A percentile compares a stretch with the other conserved stretches of the same genome.
These are phyloP conservation scores for Endocalyx cinctus DNA, from an alignment of 2,329 filamentous ascomycete species.

Conservation along the genomic window DNA sequence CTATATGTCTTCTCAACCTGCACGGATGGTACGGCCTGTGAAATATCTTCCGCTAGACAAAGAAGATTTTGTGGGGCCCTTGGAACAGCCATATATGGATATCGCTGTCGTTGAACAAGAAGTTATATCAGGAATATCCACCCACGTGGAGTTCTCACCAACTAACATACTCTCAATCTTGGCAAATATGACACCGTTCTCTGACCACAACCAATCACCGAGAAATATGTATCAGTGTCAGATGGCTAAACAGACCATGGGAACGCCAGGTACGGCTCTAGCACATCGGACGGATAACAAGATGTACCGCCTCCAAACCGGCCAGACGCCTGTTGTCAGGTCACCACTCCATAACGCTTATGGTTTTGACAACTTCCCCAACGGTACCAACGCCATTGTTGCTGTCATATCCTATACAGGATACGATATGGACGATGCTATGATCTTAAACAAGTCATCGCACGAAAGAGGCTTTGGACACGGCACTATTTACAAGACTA, in stretches of 20 bases:
- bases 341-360: slow-evolving; percentile 93
- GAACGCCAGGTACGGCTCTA: slow-evolving; percentile 82
- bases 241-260: slow-evolving; percentile 99
- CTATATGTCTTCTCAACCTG: slow-evolving; percentile 83
- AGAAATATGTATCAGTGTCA: slow-evolving; percentile 99
- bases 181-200: slow-evolving; percentile 98
- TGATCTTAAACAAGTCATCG: slow-evolving; percentile 97
- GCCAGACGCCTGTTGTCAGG: slow-evolving; percentile 90
- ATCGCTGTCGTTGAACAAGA: slow-evolving; percentile 90
- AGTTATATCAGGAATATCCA: slow-evolving; percentile 80
- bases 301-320: slow-evolving; percentile 87
- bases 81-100: slow-evolving; percentile 97
- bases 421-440: slow-evolving; percentile 99
- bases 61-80: slow-evolving; percentile 83
- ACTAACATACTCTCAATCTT: slow-evolving; percentile 97
- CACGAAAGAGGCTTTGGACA: slow-evolving; percentile 95
- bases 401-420: slow-evolving; percentile 98
- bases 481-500: slow-evolving; percentile 96
- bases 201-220: slow-evolving; percentile 96
- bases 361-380: slow-evolving; percentile 96
- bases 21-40: slow-evolving; percentile 85
- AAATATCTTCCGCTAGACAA: slow-evolving; percentile 86
- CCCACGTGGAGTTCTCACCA: slow-evolving; percentile 88
- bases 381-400: slow-evolving; percentile 91
- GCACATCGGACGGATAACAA: slow-evolving; percentile 95